Evolutionary conservation across 805 yeast genomes (phyloP).

Genomic region (Saturnispora dispora): DNA sequence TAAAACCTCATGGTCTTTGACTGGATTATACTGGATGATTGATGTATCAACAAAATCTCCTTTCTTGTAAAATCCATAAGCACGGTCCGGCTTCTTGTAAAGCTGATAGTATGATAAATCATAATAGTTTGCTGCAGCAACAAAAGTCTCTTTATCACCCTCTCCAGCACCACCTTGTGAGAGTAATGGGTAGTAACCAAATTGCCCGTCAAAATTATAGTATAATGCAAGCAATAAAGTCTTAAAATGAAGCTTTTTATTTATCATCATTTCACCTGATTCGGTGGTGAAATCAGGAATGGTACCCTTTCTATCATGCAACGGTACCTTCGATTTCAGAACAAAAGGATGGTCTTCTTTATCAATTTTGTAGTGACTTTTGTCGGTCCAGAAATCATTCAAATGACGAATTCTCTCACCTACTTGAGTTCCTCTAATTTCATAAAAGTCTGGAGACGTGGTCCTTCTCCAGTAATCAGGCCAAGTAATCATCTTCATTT

Average conservation of each 20-base stretch:
- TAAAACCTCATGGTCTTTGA: background rate
- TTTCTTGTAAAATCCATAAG: constrained; percentile 11
- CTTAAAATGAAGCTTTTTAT: constrained; percentile 45
- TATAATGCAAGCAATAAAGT: constrained; percentile 48
- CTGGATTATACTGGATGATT: constrained; percentile 17
- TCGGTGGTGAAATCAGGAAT: constrained; percentile 57
- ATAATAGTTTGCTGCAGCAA: constrained; percentile 55
- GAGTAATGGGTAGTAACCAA: constrained; percentile 47
- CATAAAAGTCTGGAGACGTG: constrained; percentile 49
- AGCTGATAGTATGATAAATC: constrained; percentile 46
- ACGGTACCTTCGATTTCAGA: constrained; percentile 26
- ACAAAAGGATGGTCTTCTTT: constrained; percentile 21
- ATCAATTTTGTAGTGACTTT: constrained; percentile 14
- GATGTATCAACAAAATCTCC: constrained; percentile 16
- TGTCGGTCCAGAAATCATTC: constrained; percentile 18
- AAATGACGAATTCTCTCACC: constrained; percentile 30
- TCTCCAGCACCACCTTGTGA: constrained; percentile 62
- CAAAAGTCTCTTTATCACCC: constrained; percentile 73
- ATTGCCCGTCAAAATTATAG: constrained; percentile 53
- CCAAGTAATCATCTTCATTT: constrained; percentile 51
- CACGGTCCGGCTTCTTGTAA: constrained; percentile 20
- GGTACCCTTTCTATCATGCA: constrained; percentile 51
- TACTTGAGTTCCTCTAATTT: constrained; percentile 39
- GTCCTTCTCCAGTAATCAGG: constrained; percentile 69
- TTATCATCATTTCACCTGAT: constrained; percentile 54